phyloP scores from a whole-genome alignment of 2,329 filamentous ascomycete species.

The Colletotrichum tropicale region DNA sequence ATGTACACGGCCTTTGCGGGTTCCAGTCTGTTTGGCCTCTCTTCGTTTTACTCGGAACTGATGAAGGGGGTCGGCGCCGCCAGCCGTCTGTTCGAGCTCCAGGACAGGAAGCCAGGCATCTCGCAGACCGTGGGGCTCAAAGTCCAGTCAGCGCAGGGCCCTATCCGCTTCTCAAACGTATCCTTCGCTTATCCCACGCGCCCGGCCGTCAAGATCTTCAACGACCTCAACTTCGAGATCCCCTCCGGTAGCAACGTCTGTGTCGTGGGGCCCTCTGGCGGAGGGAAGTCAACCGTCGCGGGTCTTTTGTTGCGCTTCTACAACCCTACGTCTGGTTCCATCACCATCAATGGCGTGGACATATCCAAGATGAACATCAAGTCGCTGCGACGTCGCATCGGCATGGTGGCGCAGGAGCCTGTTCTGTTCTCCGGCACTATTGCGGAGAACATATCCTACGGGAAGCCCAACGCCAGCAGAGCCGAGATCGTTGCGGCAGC shows the following conservation, averaged over 20 bases:
- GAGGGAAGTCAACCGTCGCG: slow-evolving; percentile 94
- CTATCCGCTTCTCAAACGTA: slow-evolving; percentile 87
- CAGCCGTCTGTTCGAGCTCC: slow-evolving; percentile 93
- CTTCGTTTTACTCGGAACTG: slow-evolving; percentile 95
- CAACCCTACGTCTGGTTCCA: slow-evolving; percentile 75
- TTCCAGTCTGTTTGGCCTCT: slow-evolving; percentile 90
- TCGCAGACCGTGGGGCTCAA: slow-evolving; percentile 82
- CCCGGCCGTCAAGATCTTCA: slow-evolving; percentile 90
- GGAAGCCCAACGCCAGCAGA: slow-evolving; percentile 77
- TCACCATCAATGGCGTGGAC: slow-evolving; percentile 85
- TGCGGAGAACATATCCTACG: slow-evolving; percentile 91
- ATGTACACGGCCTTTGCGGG: slow-evolving; percentile 94
- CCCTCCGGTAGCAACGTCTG: slow-evolving; percentile 93
- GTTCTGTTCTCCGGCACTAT: slow-evolving; percentile 88
- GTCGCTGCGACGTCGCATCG: slow-evolving; percentile 88
- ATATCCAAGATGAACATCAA: slow-evolving; percentile 90
- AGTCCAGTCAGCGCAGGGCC: slow-evolving; percentile 83
- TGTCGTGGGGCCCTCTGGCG: slow-evolving; percentile 94
- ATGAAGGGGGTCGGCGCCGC: slow-evolving; percentile 99
- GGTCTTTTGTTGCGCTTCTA: slow-evolving; percentile 94
- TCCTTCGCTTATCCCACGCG: slow-evolving; percentile 92
- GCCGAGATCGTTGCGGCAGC: slow-evolving; percentile 86
- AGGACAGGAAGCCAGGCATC: slow-evolving; percentile 87
- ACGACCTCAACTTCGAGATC: slow-evolving; percentile 86
- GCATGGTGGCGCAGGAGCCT: slow-evolving; percentile 94